A percentile compares a stretch with the other conserved stretches of the same genome.
These are phyloP conservation scores for Sicyos baderoa DNA, from an alignment of 306 rosid genomes.

Conservation along the genomic window DNA sequence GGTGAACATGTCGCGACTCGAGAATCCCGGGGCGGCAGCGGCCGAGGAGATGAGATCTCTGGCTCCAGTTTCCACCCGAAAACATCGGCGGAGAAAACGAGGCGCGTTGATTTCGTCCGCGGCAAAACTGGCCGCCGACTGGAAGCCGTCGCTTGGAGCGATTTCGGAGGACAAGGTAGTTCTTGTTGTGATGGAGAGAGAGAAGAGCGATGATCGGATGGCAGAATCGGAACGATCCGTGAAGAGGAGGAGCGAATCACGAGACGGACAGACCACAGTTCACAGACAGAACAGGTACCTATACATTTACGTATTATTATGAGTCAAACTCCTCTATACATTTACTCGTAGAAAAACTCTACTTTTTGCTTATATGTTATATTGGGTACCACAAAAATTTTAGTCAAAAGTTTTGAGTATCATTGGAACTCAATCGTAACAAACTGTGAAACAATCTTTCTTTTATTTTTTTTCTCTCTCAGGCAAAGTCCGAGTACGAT, in stretches of 20 bases:
- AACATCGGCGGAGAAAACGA: conserved; percentile 15
- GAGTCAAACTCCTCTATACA: no score
- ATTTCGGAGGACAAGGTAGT: conserved; percentile 20
- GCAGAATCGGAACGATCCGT: conserved; percentile 4
- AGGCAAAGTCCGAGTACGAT: conserved; percentile 12
- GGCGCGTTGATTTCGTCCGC: neutral
- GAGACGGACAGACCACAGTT: conserved; percentile 5
- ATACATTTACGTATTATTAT: no score
- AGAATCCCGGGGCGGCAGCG: neutral
- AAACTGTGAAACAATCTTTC: neutral
- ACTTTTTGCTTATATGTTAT: no score
- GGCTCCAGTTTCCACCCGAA: neutral
- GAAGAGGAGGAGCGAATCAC: conserved; percentile 9
- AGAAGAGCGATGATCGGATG: conserved; percentile 9
- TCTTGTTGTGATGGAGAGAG: conserved; percentile 12
- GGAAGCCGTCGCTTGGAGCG: conserved; percentile 22
- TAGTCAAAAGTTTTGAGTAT: no score
- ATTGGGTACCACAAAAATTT: no score
- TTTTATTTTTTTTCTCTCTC: neutral
- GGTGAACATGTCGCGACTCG: neutral
- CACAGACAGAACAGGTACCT: neutral
- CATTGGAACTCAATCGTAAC: neutral
- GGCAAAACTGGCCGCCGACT: neutral
- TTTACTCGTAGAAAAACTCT: no score
- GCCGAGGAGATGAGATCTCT: conserved; percentile 9